These are phyloP conservation scores for Mycena venus DNA, from an alignment of 768 basidiomycete species.

Conservation along the genomic window DNA sequence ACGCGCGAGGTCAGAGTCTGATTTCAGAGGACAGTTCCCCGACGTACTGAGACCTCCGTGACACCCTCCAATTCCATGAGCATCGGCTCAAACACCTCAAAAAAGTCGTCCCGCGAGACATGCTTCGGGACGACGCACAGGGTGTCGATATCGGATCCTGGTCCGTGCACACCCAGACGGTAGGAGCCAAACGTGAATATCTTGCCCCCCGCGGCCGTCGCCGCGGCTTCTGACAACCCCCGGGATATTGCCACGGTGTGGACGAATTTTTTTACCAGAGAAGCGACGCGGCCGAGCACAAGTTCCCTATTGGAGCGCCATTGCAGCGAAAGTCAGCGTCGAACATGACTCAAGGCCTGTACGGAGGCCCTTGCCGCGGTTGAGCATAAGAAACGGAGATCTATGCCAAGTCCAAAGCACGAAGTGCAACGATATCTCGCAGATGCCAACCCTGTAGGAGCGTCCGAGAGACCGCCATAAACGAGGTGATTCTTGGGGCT, in stretches of 20 bases:
- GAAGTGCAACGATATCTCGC: slow-evolving; percentile 13
- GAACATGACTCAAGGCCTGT: slow-evolving; percentile 4
- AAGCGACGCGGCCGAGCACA: slow-evolving; percentile 90
- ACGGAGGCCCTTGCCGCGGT: slow-evolving; percentile 6
- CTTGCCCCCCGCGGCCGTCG: slow-evolving; percentile 93
- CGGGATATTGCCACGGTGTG: slow-evolving; percentile 80
- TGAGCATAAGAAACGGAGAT: slow-evolving; percentile 11
- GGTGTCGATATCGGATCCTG: slow-evolving; percentile 98
- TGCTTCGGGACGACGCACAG: slow-evolving; percentile 97
- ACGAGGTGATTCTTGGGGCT: slow-evolving; percentile 8
- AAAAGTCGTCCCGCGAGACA: slow-evolving; percentile 96
- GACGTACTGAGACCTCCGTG: slow-evolving; percentile 89
- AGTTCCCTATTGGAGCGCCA: slow-evolving; percentile 76
- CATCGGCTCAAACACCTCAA: slow-evolving; percentile 91
- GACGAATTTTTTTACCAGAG: slow-evolving; percentile 94
- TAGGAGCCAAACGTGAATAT: slow-evolving; percentile 99
- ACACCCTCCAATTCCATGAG: slow-evolving; percentile 86
- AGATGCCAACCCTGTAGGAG: background rate
- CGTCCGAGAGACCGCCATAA: slow-evolving; percentile 12
- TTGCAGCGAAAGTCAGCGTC: slow-evolving; percentile 29
- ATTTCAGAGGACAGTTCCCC: background rate
- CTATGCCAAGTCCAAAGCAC: background rate
- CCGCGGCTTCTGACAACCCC: slow-evolving; percentile 91
- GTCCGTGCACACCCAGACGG: slow-evolving; percentile 96
- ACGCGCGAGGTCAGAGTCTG: slow-evolving; percentile 10